Percentiles rank a stretch among this genome's conserved stretches.
phyloP scores from a whole-genome alignment of 192 early-diverging fungal genomes.

The Backusella mclennaniae region DNA sequence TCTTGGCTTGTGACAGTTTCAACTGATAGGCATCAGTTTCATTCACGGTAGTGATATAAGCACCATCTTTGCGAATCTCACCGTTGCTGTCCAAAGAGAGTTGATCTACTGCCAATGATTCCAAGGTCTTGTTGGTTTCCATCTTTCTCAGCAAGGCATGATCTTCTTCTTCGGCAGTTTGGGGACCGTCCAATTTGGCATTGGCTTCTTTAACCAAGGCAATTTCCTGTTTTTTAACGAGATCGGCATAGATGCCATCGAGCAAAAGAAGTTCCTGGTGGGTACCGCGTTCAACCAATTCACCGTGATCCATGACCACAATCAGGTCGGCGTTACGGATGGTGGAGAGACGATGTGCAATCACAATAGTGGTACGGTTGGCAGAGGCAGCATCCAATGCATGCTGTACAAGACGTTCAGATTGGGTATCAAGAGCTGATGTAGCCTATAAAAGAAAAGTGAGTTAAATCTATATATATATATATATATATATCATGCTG shows the following conservation, averaged over 20 bases:
- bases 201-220: neutral
- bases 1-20: slow-evolving; percentile 30
- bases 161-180: neutral
- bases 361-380: slow-evolving; percentile 65
- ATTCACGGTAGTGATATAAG: slow-evolving; percentile 7
- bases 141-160: neutral
- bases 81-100: slow-evolving; percentile 23
- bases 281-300: slow-evolving; percentile 68
- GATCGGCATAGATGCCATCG: slow-evolving; percentile 57
- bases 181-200: neutral
- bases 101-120: neutral
- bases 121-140: neutral
- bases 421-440: neutral
- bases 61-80: neutral
- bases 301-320: slow-evolving; percentile 71
- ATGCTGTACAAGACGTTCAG: slow-evolving; percentile 10
- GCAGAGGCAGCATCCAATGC: slow-evolving; percentile 45
- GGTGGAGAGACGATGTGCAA: slow-evolving; percentile 56
- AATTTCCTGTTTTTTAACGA: slow-evolving; percentile 32
- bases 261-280: slow-evolving; percentile 70
- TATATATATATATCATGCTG: no score
- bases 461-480: neutral
- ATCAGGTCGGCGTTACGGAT: slow-evolving; percentile 82
- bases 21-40: slow-evolving; percentile 24
- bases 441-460: neutral